Percentiles rank a stretch among this genome's conserved stretches.
Evolutionary conservation across 352 stramenopile species (phyloP).

Genomic region (Phytopythium oedochilum): DNA sequence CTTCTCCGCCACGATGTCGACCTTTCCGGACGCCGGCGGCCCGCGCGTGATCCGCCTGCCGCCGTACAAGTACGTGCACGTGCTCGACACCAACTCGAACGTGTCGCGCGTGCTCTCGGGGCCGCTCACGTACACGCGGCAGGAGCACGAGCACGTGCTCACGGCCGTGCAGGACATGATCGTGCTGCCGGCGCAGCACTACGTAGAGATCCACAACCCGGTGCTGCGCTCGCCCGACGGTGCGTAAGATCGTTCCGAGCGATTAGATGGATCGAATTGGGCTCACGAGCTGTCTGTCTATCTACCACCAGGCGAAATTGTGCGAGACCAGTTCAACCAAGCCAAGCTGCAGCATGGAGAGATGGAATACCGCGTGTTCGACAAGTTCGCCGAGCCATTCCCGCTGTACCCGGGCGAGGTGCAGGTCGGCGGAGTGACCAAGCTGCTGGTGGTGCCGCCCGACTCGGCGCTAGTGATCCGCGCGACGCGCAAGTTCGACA

Average conservation of each 20-base stretch:
- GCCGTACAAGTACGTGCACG: conserved; percentile 81
- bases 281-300: not conserved
- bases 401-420: conserved; percentile 68
- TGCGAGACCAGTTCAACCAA: conserved; percentile 62
- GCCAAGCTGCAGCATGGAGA: conserved; percentile 78
- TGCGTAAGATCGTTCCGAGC: not conserved
- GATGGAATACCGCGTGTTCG: conserved; percentile 71
- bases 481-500: conserved; percentile 52
- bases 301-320: conserved; percentile 24
- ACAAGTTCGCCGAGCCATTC: conserved; percentile 75
- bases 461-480: conserved; percentile 63
- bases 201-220: conserved; percentile 70
- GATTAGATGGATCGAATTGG: not conserved
- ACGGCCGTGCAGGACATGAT: conserved; percentile 67
- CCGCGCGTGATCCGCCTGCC: conserved; percentile 70
- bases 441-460: conserved; percentile 51
- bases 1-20: conserved; percentile 1
- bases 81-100: conserved; percentile 85
- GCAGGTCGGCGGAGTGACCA: conserved; percentile 45
- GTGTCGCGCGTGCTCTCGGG: conserved; percentile 74
- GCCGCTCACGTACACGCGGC: conserved; percentile 72
- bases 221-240: conserved; percentile 40
- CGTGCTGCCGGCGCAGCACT: conserved; percentile 69
- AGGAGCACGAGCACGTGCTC: conserved; percentile 76
- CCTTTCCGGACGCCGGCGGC: conserved; percentile 21